Percentiles rank a stretch among this genome's conserved stretches.
These are phyloP conservation scores for Meyerozyma sp. DNA, from an alignment of 1,139 yeast genomes.

Conservation along the genomic window DNA sequence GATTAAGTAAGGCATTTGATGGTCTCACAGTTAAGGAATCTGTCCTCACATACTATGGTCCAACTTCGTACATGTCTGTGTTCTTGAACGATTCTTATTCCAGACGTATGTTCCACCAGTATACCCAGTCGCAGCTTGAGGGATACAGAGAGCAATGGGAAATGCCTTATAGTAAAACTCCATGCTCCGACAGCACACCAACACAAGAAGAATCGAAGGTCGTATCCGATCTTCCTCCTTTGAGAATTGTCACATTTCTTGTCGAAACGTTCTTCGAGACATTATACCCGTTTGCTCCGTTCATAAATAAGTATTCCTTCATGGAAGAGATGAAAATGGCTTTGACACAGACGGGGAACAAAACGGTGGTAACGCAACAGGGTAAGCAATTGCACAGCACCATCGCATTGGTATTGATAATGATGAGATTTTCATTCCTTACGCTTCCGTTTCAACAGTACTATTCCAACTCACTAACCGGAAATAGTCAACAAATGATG, in stretches of 20 bases:
- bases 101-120: slow-evolving; percentile 17
- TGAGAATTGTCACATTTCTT: slow-evolving; percentile 14
- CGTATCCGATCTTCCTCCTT: neutral
- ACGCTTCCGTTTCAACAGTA: slow-evolving; percentile 27
- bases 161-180: slow-evolving; percentile 10
- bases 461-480: neutral
- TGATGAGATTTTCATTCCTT: slow-evolving; percentile 45
- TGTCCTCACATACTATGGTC: slow-evolving; percentile 34
- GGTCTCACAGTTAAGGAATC: slow-evolving; percentile 33
- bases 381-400: neutral
- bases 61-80: slow-evolving; percentile 33
- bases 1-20: slow-evolving; percentile 28
- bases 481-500: neutral
- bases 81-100: slow-evolving; percentile 25
- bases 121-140: slow-evolving; percentile 3
- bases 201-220: slow-evolving; percentile 2
- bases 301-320: slow-evolving; percentile 27
- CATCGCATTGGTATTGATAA: slow-evolving; percentile 27
- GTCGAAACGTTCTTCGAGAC: slow-evolving; percentile 30
- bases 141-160: slow-evolving; percentile 17
- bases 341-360: slow-evolving; percentile 11
- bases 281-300: slow-evolving; percentile 30
- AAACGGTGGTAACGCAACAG: neutral
- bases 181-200: neutral
- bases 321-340: slow-evolving; percentile 12